These are phyloP conservation scores for Nakazawaea ishiwadae DNA, from an alignment of 805 yeast species.

Conservation along the genomic window DNA sequence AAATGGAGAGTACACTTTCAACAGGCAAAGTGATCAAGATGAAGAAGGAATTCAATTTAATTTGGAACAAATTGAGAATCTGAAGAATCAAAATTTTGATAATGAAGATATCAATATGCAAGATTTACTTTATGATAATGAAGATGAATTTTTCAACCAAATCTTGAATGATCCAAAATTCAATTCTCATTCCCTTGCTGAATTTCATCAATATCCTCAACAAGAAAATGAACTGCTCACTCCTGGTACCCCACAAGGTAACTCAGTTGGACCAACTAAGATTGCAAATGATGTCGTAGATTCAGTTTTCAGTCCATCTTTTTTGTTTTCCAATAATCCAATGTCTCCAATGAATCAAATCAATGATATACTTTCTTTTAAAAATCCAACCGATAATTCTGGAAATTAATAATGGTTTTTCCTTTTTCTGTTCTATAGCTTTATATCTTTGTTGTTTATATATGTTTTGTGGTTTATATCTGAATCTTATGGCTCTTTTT, in stretches of 20 bases:
- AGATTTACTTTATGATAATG: constrained; percentile 16
- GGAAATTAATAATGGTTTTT: background rate
- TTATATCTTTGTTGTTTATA: too few relatives aligned
- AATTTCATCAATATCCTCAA: too few relatives aligned
- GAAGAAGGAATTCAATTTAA: background rate
- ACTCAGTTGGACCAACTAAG: too few relatives aligned
- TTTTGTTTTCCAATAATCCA: background rate
- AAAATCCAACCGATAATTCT: background rate
- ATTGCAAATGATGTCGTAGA: too few relatives aligned
- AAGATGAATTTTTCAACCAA: constrained; percentile 16
- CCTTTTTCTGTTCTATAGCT: background rate
- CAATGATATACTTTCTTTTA: background rate
- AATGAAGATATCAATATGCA: constrained; percentile 4
- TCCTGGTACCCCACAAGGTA: too few relatives aligned
- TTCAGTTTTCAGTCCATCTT: constrained; percentile 5
- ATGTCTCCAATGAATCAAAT: constrained; percentile 4
- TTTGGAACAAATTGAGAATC: background rate
- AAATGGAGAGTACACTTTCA: constrained; percentile 5
- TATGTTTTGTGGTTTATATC: too few relatives aligned
- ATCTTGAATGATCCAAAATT: constrained; percentile 11
- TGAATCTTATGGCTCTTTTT: too few relatives aligned
- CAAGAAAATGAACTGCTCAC: too few relatives aligned
- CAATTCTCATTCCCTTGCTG: background rate
- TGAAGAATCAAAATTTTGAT: too few relatives aligned
- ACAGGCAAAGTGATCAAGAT: background rate